phyloP scores from a whole-genome alignment of 768 basidiomycete genomes.

The Ephemerocybe angulata region DNA sequence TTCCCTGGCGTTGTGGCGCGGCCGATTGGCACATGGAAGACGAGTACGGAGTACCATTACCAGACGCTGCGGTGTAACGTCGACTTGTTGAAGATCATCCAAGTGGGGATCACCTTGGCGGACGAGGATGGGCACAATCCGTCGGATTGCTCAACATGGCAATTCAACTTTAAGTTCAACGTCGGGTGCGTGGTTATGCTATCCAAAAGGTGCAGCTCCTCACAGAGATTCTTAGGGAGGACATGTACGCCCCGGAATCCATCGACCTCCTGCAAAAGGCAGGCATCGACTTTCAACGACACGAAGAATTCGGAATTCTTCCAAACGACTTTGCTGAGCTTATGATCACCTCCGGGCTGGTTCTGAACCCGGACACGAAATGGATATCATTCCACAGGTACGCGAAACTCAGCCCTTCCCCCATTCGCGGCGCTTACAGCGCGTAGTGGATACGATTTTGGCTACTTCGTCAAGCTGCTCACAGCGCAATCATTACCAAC shows the following conservation, averaged over 20 bases:
- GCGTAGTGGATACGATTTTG: slow-evolving; percentile 99
- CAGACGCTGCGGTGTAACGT: slow-evolving; percentile 99
- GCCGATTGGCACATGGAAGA: slow-evolving; percentile 94
- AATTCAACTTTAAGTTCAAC: slow-evolving; percentile 97
- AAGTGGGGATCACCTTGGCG: slow-evolving; percentile 91
- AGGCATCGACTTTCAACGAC: slow-evolving; percentile 92
- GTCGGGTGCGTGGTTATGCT: slow-evolving; percentile 45
- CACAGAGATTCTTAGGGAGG: slow-evolving; percentile 55
- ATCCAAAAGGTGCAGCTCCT: background rate
- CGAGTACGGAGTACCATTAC: slow-evolving; percentile 97
- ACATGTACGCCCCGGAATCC: slow-evolving; percentile 98
- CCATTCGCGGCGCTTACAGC: slow-evolving; percentile 37
- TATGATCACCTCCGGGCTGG: slow-evolving; percentile 94
- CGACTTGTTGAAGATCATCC: slow-evolving; percentile 95
- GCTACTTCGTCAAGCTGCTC: slow-evolving; percentile 94
- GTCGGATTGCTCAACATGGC: slow-evolving; percentile 92
- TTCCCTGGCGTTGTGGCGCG: slow-evolving; percentile 98
- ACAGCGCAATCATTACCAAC: slow-evolving; percentile 83
- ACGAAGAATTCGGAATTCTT: slow-evolving; percentile 86
- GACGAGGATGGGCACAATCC: slow-evolving; percentile 93
- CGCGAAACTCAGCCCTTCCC: slow-evolving; percentile 27
- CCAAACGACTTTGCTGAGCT: slow-evolving; percentile 96
- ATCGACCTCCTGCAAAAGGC: slow-evolving; percentile 92
- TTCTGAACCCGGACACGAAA: slow-evolving; percentile 80
- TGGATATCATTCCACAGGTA: slow-evolving; percentile 99